Percentiles rank a stretch among this genome's conserved stretches.
phyloP scores from a whole-genome alignment of 345 rosid species.

The Psidium friedrichsthalianum region DNA sequence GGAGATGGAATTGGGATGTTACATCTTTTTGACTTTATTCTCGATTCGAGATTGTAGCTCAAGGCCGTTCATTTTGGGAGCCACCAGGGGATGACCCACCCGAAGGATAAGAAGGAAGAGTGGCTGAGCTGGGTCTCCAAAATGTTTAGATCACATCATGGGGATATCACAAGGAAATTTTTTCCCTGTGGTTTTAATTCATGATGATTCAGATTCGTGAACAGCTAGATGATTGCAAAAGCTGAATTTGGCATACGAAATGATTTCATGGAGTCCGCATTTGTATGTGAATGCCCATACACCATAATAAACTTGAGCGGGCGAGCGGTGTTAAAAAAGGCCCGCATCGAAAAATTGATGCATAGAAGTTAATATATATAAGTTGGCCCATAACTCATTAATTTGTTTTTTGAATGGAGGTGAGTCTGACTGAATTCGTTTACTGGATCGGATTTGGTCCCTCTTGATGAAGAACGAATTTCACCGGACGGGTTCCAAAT shows the following conservation, averaged over 20 bases:
- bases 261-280: background rate
- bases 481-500: too few relatives aligned
- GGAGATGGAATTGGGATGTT: background rate
- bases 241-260: background rate
- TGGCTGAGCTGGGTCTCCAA: background rate
- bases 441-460: too few relatives aligned
- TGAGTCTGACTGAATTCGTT: too few relatives aligned
- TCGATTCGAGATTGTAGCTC: background rate
- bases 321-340: too few relatives aligned
- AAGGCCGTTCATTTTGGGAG: background rate
- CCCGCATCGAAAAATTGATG: too few relatives aligned
- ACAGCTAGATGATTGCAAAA: background rate
- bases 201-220: background rate
- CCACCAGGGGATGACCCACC: background rate
- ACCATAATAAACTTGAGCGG: too few relatives aligned
- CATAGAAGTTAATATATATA: too few relatives aligned
- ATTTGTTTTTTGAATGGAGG: too few relatives aligned
- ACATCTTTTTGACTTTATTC: background rate
- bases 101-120: background rate
- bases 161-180: background rate
- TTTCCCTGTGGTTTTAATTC: background rate
- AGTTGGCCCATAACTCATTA: too few relatives aligned
- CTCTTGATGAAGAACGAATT: too few relatives aligned
- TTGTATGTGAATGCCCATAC: background rate
- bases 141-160: background rate